Conservation (phyloP, 768 basidiomycete species). For the Boletus rex-veris region DNA sequence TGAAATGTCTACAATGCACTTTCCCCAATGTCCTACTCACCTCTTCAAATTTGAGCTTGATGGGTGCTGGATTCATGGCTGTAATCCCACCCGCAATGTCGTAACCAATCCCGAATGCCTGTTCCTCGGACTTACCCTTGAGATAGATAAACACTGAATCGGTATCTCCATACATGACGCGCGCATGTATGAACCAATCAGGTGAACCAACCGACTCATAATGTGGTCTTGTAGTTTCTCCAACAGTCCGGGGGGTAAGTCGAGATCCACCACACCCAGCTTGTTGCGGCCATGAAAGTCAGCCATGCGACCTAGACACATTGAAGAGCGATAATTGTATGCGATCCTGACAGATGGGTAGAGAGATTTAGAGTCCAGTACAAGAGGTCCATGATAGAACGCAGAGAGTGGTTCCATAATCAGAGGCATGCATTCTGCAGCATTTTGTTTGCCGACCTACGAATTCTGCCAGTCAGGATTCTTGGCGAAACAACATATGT, state of each 20-base stretch:
- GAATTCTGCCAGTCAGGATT: neutral
- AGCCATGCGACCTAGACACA: constrained; percentile 85
- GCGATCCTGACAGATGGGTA: constrained; percentile 99
- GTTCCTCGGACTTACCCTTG: constrained; percentile 86
- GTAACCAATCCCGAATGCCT: constrained; percentile 89
- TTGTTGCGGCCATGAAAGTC: constrained; percentile 87
- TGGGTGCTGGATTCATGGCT: constrained; percentile 77
- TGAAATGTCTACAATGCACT: neutral
- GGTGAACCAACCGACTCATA: constrained; percentile 47
- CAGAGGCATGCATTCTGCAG: constrained; percentile 92
- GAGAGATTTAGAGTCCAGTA: constrained; percentile 93
- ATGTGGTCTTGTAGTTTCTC: constrained; percentile 72
- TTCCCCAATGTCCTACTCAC: constrained; percentile 32
- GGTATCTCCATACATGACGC: constrained; percentile 96
- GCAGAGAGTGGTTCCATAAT: constrained; percentile 94
- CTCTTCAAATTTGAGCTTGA: constrained; percentile 99
- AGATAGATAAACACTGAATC: constrained; percentile 93
- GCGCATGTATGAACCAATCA: constrained; percentile 6
- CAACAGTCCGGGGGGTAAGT: constrained; percentile 64
- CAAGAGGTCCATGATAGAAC: constrained; percentile 90
- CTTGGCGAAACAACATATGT: constrained; percentile 28
- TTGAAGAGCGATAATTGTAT: constrained; percentile 96
- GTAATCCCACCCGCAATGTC: constrained; percentile 91
- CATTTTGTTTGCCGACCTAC: constrained; percentile 94
- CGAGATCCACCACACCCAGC: constrained; percentile 77